Conservation (phyloP, 2,329 filamentous ascomycete species). For the Fusarium liriodendri region DNA sequence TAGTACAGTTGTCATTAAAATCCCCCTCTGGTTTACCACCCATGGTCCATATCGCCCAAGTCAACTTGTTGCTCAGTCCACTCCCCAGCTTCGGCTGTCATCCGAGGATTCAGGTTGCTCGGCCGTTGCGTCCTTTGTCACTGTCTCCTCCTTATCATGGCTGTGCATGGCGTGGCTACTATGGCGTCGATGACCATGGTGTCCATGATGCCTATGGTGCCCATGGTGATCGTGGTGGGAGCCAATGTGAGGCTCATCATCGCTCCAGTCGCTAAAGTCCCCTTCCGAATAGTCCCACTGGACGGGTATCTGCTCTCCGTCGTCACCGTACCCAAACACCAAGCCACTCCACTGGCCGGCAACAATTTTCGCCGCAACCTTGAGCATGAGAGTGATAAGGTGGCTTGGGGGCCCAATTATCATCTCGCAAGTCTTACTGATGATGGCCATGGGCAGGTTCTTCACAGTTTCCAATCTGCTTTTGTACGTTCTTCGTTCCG, state of each 20-base stretch:
- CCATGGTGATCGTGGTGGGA: conserved; percentile 19
- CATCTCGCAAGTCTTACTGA: conserved; percentile 81
- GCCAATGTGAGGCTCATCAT: conserved; percentile 58
- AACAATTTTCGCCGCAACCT: conserved; percentile 81
- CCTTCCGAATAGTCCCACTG: conserved; percentile 73
- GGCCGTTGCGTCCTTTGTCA: not conserved
- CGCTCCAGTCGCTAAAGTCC: conserved; percentile 64
- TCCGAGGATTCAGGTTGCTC: conserved; percentile 37
- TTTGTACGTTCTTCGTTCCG: conserved; percentile 37
- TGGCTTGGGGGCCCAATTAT: conserved; percentile 84
- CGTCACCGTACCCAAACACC: conserved; percentile 65
- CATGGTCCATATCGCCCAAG: not conserved
- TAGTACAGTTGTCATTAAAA: not conserved
- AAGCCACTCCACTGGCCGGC: conserved; percentile 72
- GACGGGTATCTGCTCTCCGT: conserved; percentile 65
- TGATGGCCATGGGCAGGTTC: conserved; percentile 63
- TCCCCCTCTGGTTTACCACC: not conserved
- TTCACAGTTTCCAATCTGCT: conserved; percentile 40
- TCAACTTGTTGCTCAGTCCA: conserved; percentile 28
- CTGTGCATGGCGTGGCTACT: not conserved
- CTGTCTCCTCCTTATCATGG: not conserved
- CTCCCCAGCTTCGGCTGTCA: conserved; percentile 41
- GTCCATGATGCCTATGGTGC: conserved; percentile 20
- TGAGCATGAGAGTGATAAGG: conserved; percentile 81
- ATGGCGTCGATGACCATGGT: conserved; percentile 11